Conservation (phyloP, 805 yeast genomes). For the Candida multigemmis region DNA sequence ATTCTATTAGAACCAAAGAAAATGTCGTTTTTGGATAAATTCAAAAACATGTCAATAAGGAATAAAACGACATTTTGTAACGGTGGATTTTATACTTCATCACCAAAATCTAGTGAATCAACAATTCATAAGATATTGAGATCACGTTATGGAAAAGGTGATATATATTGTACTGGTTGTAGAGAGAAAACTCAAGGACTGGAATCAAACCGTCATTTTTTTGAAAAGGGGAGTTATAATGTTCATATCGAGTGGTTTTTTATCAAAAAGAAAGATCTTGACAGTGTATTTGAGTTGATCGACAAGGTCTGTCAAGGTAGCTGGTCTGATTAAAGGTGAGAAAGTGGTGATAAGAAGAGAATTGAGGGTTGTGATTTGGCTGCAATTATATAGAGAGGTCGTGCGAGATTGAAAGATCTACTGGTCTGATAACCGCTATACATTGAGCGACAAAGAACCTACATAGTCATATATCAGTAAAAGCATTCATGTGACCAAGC, state of each 20-base stretch:
- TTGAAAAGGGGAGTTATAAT: slow-evolving; percentile 15
- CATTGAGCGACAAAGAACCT: no score
- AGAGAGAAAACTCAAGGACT: slow-evolving; percentile 1
- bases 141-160: slow-evolving; percentile 36
- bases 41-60: slow-evolving; percentile 1
- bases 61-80: neutral
- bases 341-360: no score
- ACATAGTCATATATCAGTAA: no score
- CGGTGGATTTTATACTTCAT: slow-evolving; percentile 25
- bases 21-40: neutral
- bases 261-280: slow-evolving; percentile 34
- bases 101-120: slow-evolving; percentile 30
- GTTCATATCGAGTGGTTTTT: slow-evolving; percentile 51
- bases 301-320: slow-evolving; percentile 21
- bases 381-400: no score
- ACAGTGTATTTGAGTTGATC: slow-evolving; percentile 19
- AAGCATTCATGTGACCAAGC: no score
- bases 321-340: no score
- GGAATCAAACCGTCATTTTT: slow-evolving; percentile 2
- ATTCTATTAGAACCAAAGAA: slow-evolving; percentile 24
- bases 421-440: no score
- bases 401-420: no score
- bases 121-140: slow-evolving; percentile 31
- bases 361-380: no score
- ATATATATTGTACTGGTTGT: slow-evolving; percentile 41